These are phyloP conservation scores for Barnettozyma californica DNA, from an alignment of 805 yeast genomes.

Conservation along the genomic window DNA sequence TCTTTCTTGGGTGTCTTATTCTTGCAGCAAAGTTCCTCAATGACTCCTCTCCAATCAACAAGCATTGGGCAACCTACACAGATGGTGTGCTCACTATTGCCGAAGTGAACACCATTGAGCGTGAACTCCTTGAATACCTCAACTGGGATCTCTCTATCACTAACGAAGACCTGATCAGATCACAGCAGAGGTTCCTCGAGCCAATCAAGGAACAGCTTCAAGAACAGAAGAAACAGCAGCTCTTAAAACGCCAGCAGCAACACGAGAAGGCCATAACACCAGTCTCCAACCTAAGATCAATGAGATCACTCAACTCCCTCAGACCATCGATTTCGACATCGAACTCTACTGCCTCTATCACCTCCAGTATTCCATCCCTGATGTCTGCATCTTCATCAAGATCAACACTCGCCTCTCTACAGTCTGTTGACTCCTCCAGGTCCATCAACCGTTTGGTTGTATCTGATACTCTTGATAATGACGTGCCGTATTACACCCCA, in stretches of 20 bases:
- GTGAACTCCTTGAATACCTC: constrained; percentile 75
- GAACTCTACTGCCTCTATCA: constrained; percentile 22
- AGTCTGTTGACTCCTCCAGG: constrained; percentile 19
- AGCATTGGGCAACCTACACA: constrained; percentile 94
- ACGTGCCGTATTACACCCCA: constrained; percentile 7
- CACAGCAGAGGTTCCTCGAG: constrained; percentile 67
- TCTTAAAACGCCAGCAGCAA: constrained; percentile 22
- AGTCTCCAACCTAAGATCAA: constrained; percentile 11
- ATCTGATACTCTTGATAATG: constrained; percentile 6
- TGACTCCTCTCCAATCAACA: constrained; percentile 92
- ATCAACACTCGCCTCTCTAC: constrained; percentile 28
- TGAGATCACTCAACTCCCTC: constrained; percentile 13
- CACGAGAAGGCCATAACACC: constrained; percentile 9
- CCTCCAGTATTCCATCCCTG: constrained; percentile 32
- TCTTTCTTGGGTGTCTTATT: constrained; percentile 83
- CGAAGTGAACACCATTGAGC: constrained; percentile 88
- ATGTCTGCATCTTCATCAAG: constrained; percentile 38
- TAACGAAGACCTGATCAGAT: constrained; percentile 62
- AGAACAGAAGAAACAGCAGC: constrained; percentile 21
- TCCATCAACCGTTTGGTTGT: constrained; percentile 4
- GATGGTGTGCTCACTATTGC: constrained; percentile 70
- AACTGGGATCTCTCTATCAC: constrained; percentile 80
- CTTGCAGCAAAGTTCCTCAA: constrained; percentile 89
- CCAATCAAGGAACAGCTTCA: constrained; percentile 52
- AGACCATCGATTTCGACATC: not conserved